phyloP scores from a whole-genome alignment of 768 basidiomycete genomes.

The Xanthoconium purpureum region DNA sequence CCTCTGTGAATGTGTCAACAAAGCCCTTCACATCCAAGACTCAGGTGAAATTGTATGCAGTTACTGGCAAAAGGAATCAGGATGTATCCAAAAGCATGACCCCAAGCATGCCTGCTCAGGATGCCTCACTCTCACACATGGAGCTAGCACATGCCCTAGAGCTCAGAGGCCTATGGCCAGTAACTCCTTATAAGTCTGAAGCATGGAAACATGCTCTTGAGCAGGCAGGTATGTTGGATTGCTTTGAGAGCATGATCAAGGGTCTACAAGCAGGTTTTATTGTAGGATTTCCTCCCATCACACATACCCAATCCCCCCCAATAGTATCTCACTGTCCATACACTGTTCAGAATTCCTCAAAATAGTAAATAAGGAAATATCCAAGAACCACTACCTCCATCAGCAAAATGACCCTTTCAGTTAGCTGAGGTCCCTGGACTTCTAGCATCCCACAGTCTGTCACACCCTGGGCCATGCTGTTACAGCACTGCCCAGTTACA shows the following conservation, averaged over 20 bases:
- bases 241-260: too few relatives aligned
- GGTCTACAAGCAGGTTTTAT: neutral
- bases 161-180: neutral
- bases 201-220: too few relatives aligned
- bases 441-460: too few relatives aligned
- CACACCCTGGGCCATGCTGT: too few relatives aligned
- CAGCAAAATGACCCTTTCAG: too few relatives aligned
- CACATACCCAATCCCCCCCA: neutral
- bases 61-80: neutral
- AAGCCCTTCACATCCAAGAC: neutral
- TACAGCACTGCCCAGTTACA: too few relatives aligned
- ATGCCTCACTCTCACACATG: neutral
- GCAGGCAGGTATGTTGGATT: too few relatives aligned
- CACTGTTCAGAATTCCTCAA: neutral
- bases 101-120: neutral
- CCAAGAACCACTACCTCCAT: neutral
- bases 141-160: neutral
- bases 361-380: neutral
- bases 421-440: too few relatives aligned
- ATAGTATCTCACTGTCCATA: neutral
- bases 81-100: neutral
- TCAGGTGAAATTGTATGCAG: neutral
- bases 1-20: neutral
- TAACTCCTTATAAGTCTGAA: neutral
- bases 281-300: neutral